Evolutionary conservation across 306 rosid genomes (phyloP).

Genomic region (Vachellia pachyceras): DNA sequence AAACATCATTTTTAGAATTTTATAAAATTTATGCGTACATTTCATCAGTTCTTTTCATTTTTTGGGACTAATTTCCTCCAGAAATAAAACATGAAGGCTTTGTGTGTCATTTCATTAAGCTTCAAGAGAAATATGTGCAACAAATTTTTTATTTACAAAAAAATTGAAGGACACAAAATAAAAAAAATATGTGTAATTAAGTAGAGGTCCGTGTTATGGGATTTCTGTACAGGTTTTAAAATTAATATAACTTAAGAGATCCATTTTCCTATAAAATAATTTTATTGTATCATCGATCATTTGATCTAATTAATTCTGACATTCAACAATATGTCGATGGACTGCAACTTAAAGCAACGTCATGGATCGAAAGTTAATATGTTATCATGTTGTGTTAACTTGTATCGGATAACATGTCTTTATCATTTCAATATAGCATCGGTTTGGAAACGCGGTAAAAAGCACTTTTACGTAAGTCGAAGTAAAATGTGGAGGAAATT

Average conservation of each 20-base stretch:
- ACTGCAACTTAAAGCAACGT: slow-evolving; percentile 5
- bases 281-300: background rate
- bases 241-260: background rate
- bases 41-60: background rate
- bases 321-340: background rate
- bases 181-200: background rate
- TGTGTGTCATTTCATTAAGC: background rate
- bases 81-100: background rate
- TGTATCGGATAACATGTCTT: background rate
- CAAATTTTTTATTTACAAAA: background rate
- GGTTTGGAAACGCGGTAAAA: no score
- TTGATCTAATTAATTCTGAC: background rate
- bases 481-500: no score
- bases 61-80: background rate
- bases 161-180: no score
- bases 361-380: background rate
- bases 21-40: background rate
- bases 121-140: background rate
- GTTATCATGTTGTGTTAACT: background rate
- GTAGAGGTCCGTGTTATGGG: background rate
- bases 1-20: background rate
- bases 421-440: background rate
- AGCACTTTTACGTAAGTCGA: no score
- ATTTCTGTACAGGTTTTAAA: background rate
- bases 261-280: background rate